A percentile compares a stretch with the other conserved stretches of the same genome.
phyloP scores from a whole-genome alignment of 2,329 filamentous ascomycete species.

The Escovopsis sp. region DNA sequence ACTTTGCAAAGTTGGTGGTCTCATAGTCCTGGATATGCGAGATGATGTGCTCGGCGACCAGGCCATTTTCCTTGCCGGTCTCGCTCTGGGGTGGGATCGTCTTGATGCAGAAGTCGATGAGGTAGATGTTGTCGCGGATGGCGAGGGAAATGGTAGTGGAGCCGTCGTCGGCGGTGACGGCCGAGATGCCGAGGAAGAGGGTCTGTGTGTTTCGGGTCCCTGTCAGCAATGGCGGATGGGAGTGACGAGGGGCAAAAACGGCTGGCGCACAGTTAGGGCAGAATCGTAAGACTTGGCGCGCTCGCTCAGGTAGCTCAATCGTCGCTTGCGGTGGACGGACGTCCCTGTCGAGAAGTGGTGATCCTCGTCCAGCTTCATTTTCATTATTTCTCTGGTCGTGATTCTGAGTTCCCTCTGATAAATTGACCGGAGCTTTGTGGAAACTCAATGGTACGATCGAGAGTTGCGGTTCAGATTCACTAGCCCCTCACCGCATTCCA shows the following conservation, averaged over 20 bases:
- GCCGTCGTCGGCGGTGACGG: conserved; percentile 32
- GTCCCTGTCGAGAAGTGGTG: not conserved
- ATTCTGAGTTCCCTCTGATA: too few species aligned
- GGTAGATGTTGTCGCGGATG: conserved; percentile 59
- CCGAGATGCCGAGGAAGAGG: conserved; percentile 48
- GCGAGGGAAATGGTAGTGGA: conserved; percentile 48
- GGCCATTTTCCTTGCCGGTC: conserved; percentile 18
- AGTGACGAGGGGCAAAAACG: not conserved
- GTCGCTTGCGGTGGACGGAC: not conserved
- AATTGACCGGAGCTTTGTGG: too few species aligned
- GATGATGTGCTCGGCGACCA: conserved; percentile 46
- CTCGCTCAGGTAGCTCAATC: not conserved
- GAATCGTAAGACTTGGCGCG: conserved; percentile 1
- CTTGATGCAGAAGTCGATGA: conserved; percentile 55
- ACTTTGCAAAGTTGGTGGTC: conserved; percentile 53
- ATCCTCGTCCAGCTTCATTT: not conserved
- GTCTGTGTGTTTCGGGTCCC: conserved; percentile 1
- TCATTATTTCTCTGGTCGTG: not conserved
- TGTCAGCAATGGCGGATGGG: not conserved
- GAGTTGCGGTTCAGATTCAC: too few species aligned
- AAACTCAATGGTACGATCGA: too few species aligned
- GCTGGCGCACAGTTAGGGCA: conserved; percentile 2
- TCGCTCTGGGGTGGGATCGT: conserved; percentile 21
- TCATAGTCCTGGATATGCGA: conserved; percentile 42
- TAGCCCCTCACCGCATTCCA: too few species aligned